Base-by-base conservation (phyloP, 441 rosid species). In the Theobroma grandiflorum region DNA sequence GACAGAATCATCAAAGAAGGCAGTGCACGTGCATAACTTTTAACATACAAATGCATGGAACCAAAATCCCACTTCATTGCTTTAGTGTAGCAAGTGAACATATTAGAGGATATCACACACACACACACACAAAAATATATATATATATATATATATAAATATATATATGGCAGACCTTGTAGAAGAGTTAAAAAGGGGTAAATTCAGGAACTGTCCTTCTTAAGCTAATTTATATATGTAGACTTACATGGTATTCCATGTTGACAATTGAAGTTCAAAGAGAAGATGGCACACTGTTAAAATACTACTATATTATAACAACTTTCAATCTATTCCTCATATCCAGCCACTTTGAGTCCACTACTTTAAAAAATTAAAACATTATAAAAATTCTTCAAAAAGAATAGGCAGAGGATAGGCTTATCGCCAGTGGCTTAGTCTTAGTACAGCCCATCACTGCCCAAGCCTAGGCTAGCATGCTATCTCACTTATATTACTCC, bases 261-360 rank as follows among this genome's bases (percentile, higher is more conserved):
- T 37, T 72, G 75, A 52, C 22, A n/a, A 37, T n/a, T 11, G 75
- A 72, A 72, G 61, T 72, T 72, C 62, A 45, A 53, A 35, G 47
- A 72, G 61, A 50, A 72, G 63, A 37, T 15, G 62, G 16, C 7
- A 16, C 45, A 72, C 43, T 15, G 26, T 16, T 50, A 35, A 35
- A 47, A 55, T 7, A 70, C 74, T 22, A 26, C 14, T 47, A 18
- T 16, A 47, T 47, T 11, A 49, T 71, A 71, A 71, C 14, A 71
- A 31, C 64, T 11, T n/a, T 26, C 35, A 59, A n/a, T 57, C 20
- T 16, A 57, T 57, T n/a, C 61, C 61, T 57, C 61, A 16, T 3
- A 3, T 49, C 52, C 4, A 57, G 61, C 31, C 61, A 57, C 3
- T 57, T 57, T 57, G 31, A n/a, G 11, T 11, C 58, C 61, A 57